phyloP scores from a whole-genome alignment of 1,284 basidiomycete genomes.

The Tilletia setariae region DNA sequence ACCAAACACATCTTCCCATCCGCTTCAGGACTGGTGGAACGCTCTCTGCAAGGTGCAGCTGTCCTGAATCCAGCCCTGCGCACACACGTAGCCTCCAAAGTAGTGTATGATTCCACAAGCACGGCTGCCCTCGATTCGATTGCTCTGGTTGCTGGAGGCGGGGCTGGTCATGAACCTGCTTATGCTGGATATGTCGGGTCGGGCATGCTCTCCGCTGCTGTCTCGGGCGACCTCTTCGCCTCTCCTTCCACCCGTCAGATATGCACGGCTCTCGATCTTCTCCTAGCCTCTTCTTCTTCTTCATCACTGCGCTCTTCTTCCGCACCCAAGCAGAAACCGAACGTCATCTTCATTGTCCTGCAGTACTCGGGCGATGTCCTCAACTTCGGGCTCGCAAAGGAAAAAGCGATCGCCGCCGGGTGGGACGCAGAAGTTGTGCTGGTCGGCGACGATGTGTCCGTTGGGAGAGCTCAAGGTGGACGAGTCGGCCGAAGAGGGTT shows the following conservation, averaged over 20 bases:
- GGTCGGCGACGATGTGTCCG: slow-evolving; percentile 59
- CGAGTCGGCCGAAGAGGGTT: slow-evolving; percentile 59
- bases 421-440: slow-evolving; percentile 58
- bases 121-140: slow-evolving; percentile 55
- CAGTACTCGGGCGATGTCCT: slow-evolving; percentile 59
- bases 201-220: slow-evolving; percentile 57
- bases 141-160: slow-evolving; percentile 57
- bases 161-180: slow-evolving; percentile 58
- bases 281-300: slow-evolving; percentile 41
- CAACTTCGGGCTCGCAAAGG: slow-evolving; percentile 55
- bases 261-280: slow-evolving; percentile 56
- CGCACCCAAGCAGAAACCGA: not conserved
- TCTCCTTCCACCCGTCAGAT: slow-evolving; percentile 59
- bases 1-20: slow-evolving; percentile 51
- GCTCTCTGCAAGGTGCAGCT: slow-evolving; percentile 47
- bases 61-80: slow-evolving; percentile 48
- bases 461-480: slow-evolving; percentile 57
- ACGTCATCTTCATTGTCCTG: slow-evolving; percentile 51
- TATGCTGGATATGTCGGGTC: slow-evolving; percentile 55
- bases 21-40: slow-evolving; percentile 49
- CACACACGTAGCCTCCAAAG: slow-evolving; percentile 50
- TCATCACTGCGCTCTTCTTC: not conserved
- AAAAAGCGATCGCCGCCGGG: slow-evolving; percentile 42
- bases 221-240: slow-evolving; percentile 60
- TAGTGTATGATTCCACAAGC: slow-evolving; percentile 40